These are phyloP conservation scores for Hysterangium stoloniferum DNA, from an alignment of 768 basidiomycete species.

Conservation along the genomic window DNA sequence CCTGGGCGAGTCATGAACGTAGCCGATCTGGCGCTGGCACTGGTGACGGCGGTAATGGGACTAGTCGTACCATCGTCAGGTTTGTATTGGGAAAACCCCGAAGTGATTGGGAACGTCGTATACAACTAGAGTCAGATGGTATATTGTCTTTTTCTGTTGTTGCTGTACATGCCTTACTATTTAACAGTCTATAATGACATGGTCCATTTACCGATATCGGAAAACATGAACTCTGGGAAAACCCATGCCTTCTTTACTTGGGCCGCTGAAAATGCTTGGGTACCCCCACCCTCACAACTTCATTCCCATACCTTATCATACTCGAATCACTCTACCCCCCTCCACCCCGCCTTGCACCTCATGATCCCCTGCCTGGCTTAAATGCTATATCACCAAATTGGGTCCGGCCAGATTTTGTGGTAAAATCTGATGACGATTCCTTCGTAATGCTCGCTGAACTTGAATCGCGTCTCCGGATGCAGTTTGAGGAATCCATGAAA, in stretches of 20 bases:
- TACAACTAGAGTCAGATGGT: conserved; percentile 90
- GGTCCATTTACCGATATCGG: conserved; percentile 69
- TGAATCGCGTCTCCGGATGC: conserved; percentile 78
- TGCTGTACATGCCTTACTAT: not conserved
- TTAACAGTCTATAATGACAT: conserved; percentile 75
- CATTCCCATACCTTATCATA: conserved; percentile 55
- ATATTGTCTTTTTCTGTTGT: conserved; percentile 25
- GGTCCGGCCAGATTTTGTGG: conserved; percentile 85
- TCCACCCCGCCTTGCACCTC: conserved; percentile 57
- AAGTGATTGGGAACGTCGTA: conserved; percentile 67
- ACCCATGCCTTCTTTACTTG: conserved; percentile 87
- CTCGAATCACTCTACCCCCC: conserved; percentile 45
- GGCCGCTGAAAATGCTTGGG: conserved; percentile 87
- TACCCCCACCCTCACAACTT: conserved; percentile 64
- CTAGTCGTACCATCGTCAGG: conserved; percentile 77
- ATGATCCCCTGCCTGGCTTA: conserved; percentile 55
- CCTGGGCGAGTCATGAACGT: conserved; percentile 79
- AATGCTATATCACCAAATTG: conserved; percentile 48
- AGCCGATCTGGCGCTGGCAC: conserved; percentile 66
- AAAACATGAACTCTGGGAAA: conserved; percentile 98
- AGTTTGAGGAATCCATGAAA: conserved; percentile 42
- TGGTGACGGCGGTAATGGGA: conserved; percentile 64
- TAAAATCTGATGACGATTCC: conserved; percentile 93
- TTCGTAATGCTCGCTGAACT: conserved; percentile 94
- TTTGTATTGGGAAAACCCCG: conserved; percentile 86